A percentile compares a stretch with the other conserved stretches of the same genome.
phyloP scores from a whole-genome alignment of 2,329 filamentous ascomycete species.

The Cyphellophora europaea region DNA sequence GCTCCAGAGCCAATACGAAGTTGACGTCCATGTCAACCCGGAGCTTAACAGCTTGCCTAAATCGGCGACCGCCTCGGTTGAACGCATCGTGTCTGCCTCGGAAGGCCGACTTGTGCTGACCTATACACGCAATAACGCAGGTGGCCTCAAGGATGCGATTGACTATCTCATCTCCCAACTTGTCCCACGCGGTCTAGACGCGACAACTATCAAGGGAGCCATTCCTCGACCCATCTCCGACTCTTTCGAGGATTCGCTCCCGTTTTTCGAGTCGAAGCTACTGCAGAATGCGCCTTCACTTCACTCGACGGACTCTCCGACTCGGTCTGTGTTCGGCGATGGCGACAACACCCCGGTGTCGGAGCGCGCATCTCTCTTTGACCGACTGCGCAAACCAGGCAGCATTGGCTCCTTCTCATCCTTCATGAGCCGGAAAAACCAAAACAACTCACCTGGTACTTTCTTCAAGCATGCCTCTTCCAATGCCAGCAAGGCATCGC shows the following conservation, averaged over 20 bases:
- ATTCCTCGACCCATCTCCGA: constrained; percentile 98
- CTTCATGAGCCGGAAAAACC: constrained; percentile 96
- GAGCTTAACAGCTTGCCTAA: constrained; percentile 23
- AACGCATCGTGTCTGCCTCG: constrained; percentile 37
- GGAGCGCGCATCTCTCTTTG: constrained; percentile 76
- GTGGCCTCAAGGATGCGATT: constrained; percentile 88
- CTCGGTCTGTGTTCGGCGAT: constrained; percentile 73
- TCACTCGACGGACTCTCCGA: constrained; percentile 76
- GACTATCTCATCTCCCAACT: constrained; percentile 84
- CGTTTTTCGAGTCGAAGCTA: constrained; percentile 94
- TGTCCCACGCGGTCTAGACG: constrained; percentile 80
- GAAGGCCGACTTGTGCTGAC: constrained; percentile 57
- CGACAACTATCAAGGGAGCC: constrained; percentile 79
- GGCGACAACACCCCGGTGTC: constrained; percentile 47
- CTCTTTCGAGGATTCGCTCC: constrained; percentile 93
- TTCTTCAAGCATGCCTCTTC: constrained; percentile 87
- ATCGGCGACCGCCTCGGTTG: constrained; percentile 22
- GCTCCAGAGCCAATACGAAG: constrained; percentile 84
- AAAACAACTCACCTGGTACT: constrained; percentile 71
- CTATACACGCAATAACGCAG: constrained; percentile 95
- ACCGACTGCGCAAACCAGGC: constrained; percentile 86
- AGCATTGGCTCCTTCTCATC: constrained; percentile 92
- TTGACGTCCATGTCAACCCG: constrained; percentile 64
- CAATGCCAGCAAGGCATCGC: constrained; percentile 87
- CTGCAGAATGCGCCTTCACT: constrained; percentile 82